Evolutionary conservation across 495 filamentous ascomycete genomes (phyloP).

Genomic region (Thozetella sp.): DNA sequence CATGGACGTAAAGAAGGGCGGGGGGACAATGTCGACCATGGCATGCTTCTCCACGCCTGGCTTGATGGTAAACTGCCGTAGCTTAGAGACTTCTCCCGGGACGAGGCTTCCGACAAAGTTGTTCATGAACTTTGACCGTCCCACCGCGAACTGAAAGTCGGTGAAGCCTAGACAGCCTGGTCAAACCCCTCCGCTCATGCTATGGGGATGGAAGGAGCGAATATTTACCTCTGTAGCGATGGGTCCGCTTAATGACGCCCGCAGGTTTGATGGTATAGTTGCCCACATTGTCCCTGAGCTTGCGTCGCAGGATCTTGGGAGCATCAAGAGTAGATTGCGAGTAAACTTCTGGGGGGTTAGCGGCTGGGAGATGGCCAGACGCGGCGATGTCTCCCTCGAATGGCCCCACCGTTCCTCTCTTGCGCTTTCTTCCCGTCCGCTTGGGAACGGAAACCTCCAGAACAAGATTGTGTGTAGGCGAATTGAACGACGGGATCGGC

Average conservation of each 20-base stretch:
- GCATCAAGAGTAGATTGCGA: slow-evolving; percentile 42
- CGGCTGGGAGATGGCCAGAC: slow-evolving; percentile 15
- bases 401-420: slow-evolving; percentile 68
- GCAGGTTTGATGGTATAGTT: slow-evolving; percentile 72
- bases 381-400: slow-evolving; percentile 43
- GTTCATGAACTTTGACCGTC: slow-evolving; percentile 60
- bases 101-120: slow-evolving; percentile 66
- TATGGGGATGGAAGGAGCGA: neutral
- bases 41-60: slow-evolving; percentile 58
- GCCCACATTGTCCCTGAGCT: slow-evolving; percentile 69
- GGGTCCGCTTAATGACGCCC: slow-evolving; percentile 74
- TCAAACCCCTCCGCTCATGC: neutral
- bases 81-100: slow-evolving; percentile 63
- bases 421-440: slow-evolving; percentile 81
- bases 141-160: slow-evolving; percentile 78
- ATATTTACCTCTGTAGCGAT: slow-evolving; percentile 76
- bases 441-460: slow-evolving; percentile 87
- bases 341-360: slow-evolving; percentile 15
- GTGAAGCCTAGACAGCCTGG: slow-evolving; percentile 32
- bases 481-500: slow-evolving; percentile 70
- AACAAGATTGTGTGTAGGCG: slow-evolving; percentile 75
- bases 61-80: slow-evolving; percentile 75
- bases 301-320: slow-evolving; percentile 57
- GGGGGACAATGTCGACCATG: slow-evolving; percentile 74
- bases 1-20: slow-evolving; percentile 71